Evolutionary conservation across 352 stramenopile genomes (phyloP).

Genomic region (Phytopythium chamaehyphon): DNA sequence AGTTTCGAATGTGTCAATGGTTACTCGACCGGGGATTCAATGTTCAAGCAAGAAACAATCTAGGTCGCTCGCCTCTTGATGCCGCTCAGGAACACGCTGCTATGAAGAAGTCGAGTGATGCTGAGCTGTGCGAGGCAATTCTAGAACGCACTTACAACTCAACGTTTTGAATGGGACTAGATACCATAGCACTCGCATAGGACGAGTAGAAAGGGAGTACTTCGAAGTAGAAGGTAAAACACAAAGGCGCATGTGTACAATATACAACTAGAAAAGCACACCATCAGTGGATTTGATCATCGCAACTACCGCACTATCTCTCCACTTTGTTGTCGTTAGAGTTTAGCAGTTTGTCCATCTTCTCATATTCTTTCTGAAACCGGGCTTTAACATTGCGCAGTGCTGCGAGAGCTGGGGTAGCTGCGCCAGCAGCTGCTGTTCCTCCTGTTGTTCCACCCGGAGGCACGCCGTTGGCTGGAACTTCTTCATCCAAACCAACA

Average conservation of each 20-base stretch:
- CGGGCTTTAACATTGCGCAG: constrained; percentile 68
- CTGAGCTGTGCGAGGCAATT: constrained; percentile 50
- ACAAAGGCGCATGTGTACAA: constrained; percentile 2
- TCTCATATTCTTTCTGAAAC: constrained; percentile 80
- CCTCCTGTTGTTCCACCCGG: constrained; percentile 5
- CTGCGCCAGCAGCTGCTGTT: constrained; percentile 9
- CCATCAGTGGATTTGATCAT: neutral
- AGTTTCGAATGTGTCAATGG: constrained; percentile 61
- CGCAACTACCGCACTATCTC: constrained; percentile 20
- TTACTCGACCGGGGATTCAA: constrained; percentile 65
- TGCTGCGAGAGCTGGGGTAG: constrained; percentile 21
- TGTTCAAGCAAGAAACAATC: constrained; percentile 61
- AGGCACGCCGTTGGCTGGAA: neutral
- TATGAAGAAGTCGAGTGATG: constrained; percentile 26
- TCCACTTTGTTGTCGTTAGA: constrained; percentile 81
- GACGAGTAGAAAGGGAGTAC: neutral
- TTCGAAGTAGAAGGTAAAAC: too few relatives aligned
- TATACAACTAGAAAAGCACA: neutral
- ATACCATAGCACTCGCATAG: neutral
- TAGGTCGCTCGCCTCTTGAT: constrained; percentile 55
- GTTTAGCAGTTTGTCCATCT: constrained; percentile 83
- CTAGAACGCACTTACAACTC: constrained; percentile 32
- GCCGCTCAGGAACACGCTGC: constrained; percentile 46
- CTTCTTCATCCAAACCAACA: constrained; percentile 33
- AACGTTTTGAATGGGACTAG: constrained; percentile 24